A percentile compares a stretch with the other conserved stretches of the same genome.
These are phyloP conservation scores for Singerocomus inundabilis DNA, from an alignment of 1,284 basidiomycete genomes.

Conservation along the genomic window DNA sequence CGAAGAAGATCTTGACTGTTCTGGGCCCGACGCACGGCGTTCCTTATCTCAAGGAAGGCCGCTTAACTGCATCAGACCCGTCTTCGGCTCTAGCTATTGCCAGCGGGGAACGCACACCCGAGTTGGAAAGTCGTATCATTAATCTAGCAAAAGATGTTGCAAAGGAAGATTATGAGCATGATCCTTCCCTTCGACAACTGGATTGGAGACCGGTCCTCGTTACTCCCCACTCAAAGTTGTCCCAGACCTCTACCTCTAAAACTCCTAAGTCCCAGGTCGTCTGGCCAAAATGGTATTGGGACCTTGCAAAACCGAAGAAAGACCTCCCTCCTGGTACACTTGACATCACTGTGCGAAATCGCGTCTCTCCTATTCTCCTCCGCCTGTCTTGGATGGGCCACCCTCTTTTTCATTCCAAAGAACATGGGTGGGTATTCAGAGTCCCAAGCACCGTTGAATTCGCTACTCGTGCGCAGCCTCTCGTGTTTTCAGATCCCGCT, in stretches of 20 bases:
- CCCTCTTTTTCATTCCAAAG: constrained; percentile 83
- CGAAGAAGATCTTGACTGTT: constrained; percentile 42
- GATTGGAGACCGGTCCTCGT: constrained; percentile 50
- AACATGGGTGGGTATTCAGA: constrained; percentile 92
- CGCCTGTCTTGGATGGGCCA: constrained; percentile 86
- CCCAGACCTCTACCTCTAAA: neutral
- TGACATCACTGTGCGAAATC: constrained; percentile 85
- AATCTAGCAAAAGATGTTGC: constrained; percentile 39
- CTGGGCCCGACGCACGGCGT: constrained; percentile 44
- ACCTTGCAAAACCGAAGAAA: constrained; percentile 73
- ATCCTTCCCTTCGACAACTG: constrained; percentile 65
- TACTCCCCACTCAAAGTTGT: neutral
- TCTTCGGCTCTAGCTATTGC: constrained; percentile 46
- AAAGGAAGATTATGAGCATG: constrained; percentile 29
- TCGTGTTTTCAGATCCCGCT: constrained; percentile 60
- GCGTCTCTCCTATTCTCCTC: constrained; percentile 83
- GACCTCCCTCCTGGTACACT: constrained; percentile 63
- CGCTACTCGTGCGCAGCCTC: constrained; percentile 33
- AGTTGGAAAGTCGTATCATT: constrained; percentile 35
- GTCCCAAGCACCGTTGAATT: constrained; percentile 48
- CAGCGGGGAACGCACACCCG: constrained; percentile 35
- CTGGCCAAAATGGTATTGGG: constrained; percentile 98
- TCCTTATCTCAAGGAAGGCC: constrained; percentile 39
- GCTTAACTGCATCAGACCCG: constrained; percentile 38
- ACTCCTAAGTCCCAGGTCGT: constrained; percentile 32